phyloP scores from a whole-genome alignment of 2,329 filamentous ascomycete genomes.

The Mycosphaerella arachidis region DNA sequence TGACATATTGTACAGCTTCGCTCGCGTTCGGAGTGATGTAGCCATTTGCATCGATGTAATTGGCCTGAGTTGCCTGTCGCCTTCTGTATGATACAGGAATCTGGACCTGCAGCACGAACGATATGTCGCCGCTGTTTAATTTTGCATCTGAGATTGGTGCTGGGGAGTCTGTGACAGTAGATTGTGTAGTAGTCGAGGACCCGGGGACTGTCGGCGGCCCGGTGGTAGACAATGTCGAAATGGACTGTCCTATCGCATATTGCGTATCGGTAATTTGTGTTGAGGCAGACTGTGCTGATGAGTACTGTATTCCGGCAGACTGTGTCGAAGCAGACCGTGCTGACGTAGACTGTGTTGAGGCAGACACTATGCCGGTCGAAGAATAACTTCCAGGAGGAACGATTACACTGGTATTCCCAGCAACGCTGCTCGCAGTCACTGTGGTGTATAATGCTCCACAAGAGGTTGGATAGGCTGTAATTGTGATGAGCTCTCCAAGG shows the following conservation, averaged over 20 bases:
- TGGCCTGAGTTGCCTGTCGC: constrained; percentile 21
- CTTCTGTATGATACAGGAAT: constrained; percentile 9
- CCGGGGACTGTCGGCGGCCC: too few species aligned
- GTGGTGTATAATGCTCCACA: constrained; percentile 26
- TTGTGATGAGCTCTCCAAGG: constrained; percentile 23
- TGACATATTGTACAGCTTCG: constrained; percentile 29
- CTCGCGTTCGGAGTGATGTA: constrained; percentile 31
- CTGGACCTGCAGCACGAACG: constrained; percentile 31
- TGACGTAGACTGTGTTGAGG: constrained; percentile 19
- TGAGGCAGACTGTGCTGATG: too few species aligned
- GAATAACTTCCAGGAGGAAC: background rate
- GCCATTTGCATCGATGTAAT: constrained; percentile 31
- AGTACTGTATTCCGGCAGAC: background rate
- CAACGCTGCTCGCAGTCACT: constrained; percentile 2
- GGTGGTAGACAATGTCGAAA: too few species aligned
- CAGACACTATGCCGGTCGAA: background rate
- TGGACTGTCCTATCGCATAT: too few species aligned
- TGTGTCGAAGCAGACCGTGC: constrained; percentile 25
- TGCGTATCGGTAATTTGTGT: too few species aligned
- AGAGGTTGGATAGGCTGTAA: constrained; percentile 25
- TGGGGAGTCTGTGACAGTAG: background rate
- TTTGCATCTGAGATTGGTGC: constrained; percentile 26
- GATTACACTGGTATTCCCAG: background rate
- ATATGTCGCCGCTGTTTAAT: constrained; percentile 27
- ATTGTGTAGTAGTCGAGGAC: constrained; percentile 22